Percentiles rank a stretch among this genome's conserved stretches.
Evolutionary conservation across 2,329 filamentous ascomycete genomes (phyloP).

Genomic region (Dryadomyces quercivorus): DNA sequence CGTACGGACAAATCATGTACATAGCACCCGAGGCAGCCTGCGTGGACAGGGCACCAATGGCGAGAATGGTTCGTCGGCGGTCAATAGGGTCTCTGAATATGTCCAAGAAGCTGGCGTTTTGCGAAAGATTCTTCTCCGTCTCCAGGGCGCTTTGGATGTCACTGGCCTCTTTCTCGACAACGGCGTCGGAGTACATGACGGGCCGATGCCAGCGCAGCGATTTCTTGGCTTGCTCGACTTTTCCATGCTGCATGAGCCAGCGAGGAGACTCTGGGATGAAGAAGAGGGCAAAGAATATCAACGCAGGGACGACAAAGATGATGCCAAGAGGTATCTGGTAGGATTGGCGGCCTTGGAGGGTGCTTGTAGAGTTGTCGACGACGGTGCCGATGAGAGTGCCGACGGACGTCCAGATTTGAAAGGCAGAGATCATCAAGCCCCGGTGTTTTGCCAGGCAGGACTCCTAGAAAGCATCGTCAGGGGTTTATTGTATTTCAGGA

Average conservation of each 20-base stretch:
- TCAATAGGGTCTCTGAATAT: conserved; percentile 39
- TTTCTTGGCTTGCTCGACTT: conserved; percentile 3
- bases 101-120: conserved; percentile 27
- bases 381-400: conserved; percentile 30
- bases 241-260: conserved; percentile 25
- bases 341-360: conserved; percentile 21
- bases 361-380: conserved; percentile 35
- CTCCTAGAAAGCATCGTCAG: conserved; percentile 22
- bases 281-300: conserved; percentile 23
- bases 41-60: conserved; percentile 33
- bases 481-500: not conserved
- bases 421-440: conserved; percentile 24
- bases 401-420: conserved; percentile 20
- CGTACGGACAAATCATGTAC: conserved; percentile 37
- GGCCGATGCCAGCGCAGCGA: conserved; percentile 13
- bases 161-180: conserved; percentile 20
- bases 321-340: conserved; percentile 29
- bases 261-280: conserved; percentile 28
- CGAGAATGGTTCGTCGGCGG: conserved; percentile 34
- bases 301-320: conserved; percentile 24
- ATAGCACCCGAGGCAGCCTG: conserved; percentile 43
- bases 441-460: conserved; percentile 18
- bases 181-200: conserved; percentile 12
- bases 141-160: conserved; percentile 26
- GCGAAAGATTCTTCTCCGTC: conserved; percentile 19